Conservation (phyloP, 2,329 filamentous ascomycete species). For the Neonectria ditissima region DNA sequence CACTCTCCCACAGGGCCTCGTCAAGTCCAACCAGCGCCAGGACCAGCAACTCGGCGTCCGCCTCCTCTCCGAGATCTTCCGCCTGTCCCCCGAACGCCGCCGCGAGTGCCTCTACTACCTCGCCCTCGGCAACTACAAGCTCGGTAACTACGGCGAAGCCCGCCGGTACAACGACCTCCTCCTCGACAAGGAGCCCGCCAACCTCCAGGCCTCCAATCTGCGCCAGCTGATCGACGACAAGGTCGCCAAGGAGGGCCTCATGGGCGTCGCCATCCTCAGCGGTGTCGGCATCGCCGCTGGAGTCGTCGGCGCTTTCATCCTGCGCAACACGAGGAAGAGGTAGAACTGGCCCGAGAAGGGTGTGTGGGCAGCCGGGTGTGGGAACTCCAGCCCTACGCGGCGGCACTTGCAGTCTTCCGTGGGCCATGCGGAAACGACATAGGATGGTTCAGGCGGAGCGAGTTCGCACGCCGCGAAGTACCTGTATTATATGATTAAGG, state of each 20-base stretch:
- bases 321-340: slow-evolving; percentile 78
- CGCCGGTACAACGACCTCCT: slow-evolving; percentile 94
- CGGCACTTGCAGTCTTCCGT: not conserved
- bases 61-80: slow-evolving; percentile 96
- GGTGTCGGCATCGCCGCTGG: slow-evolving; percentile 93
- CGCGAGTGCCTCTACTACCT: slow-evolving; percentile 99
- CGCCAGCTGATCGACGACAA: slow-evolving; percentile 93
- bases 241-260: slow-evolving; percentile 91
- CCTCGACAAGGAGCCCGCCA: slow-evolving; percentile 89
- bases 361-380: slow-evolving; percentile 21
- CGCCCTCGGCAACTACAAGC: slow-evolving; percentile 96
- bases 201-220: slow-evolving; percentile 90
- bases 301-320: slow-evolving; percentile 88
- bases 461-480: slow-evolving; percentile 35
- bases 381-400: slow-evolving; percentile 30
- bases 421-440: slow-evolving; percentile 14
- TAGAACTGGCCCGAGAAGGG: slow-evolving; percentile 42
- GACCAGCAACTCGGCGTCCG: slow-evolving; percentile 97
- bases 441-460: slow-evolving; percentile 28
- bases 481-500: slow-evolving; percentile 43
- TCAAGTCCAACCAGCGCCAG: slow-evolving; percentile 85
- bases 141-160: slow-evolving; percentile 96
- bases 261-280: slow-evolving; percentile 95
- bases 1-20: slow-evolving; percentile 75
- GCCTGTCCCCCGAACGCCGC: slow-evolving; percentile 88